Evolutionary conservation across 2,329 filamentous ascomycete genomes (phyloP).

Genomic region (Orbilia brochopaga): DNA sequence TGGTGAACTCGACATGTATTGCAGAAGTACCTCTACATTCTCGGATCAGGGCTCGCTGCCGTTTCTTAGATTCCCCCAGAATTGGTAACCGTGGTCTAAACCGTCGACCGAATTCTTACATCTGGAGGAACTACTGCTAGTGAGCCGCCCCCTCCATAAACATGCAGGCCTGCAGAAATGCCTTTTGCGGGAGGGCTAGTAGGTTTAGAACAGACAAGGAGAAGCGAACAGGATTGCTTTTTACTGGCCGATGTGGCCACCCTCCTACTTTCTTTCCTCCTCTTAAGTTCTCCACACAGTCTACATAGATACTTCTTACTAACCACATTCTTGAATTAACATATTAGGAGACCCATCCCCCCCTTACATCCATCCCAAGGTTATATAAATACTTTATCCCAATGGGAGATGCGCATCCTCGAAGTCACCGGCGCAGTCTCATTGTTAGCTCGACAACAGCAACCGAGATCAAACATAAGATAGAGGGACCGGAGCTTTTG

Average conservation of each 20-base stretch:
- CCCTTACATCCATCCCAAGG: conserved; percentile 21
- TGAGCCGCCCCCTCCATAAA: conserved; percentile 41
- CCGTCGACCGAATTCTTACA: conserved; percentile 27
- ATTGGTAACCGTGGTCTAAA: conserved; percentile 23
- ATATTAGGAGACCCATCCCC: conserved; percentile 29
- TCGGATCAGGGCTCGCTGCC: conserved; percentile 13
- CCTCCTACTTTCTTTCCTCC: conserved; percentile 39
- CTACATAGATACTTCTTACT: conserved; percentile 34
- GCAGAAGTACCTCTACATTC: conserved; percentile 43
- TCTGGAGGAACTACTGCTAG: conserved; percentile 9
- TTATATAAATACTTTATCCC: conserved; percentile 39
- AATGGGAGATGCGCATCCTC: conserved; percentile 51
- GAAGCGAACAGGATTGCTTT: conserved; percentile 50
- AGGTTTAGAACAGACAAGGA: conserved; percentile 47
- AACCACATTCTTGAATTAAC: conserved; percentile 23
- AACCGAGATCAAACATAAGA: conserved; percentile 49
- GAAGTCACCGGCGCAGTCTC: conserved; percentile 50
- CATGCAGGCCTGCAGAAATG: conserved; percentile 35
- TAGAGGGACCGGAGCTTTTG: conserved; percentile 34
- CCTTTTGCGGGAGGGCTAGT: conserved; percentile 47
- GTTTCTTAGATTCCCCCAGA: conserved; percentile 7
- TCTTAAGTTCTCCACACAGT: conserved; percentile 6
- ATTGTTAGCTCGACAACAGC: conserved; percentile 50
- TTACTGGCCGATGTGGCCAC: conserved; percentile 45
- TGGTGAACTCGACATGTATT: conserved; percentile 23